These are phyloP conservation scores for Cyathus striatus DNA, from an alignment of 768 basidiomycete genomes.

Conservation along the genomic window DNA sequence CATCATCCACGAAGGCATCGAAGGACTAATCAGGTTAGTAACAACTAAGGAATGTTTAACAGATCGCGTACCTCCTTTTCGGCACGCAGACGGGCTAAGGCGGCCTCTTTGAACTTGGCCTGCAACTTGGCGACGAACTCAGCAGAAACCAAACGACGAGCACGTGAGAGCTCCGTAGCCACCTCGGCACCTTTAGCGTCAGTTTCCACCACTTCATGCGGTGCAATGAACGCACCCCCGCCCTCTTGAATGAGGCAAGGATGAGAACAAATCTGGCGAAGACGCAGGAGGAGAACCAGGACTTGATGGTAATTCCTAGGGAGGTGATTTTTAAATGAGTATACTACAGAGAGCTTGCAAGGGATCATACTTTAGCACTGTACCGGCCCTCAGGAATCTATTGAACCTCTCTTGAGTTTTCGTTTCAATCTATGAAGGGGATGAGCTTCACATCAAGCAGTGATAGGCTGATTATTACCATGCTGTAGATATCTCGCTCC, in stretches of 20 bases:
- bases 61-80: slow-evolving; percentile 45
- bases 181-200: slow-evolving; percentile 22
- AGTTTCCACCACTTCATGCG: slow-evolving; percentile 30
- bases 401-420: slow-evolving; percentile 60
- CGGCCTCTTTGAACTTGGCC: slow-evolving; percentile 34
- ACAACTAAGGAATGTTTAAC: too few relatives aligned
- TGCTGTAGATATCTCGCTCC: slow-evolving; percentile 60
- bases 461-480: slow-evolving; percentile 30
- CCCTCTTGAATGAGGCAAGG: slow-evolving; percentile 61
- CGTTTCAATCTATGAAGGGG: slow-evolving; percentile 40
- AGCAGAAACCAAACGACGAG: slow-evolving; percentile 32
- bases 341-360: not conserved
- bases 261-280: slow-evolving; percentile 68
- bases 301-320: slow-evolving; percentile 53
- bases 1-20: slow-evolving; percentile 42
- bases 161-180: slow-evolving; percentile 40
- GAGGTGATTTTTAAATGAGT: not conserved
- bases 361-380: slow-evolving; percentile 52
- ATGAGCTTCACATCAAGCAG: not conserved
- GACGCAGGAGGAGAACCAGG: slow-evolving; percentile 41
- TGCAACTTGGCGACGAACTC: slow-evolving; percentile 50
- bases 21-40: slow-evolving; percentile 37
- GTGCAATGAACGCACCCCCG: slow-evolving; percentile 36
- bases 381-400: slow-evolving; percentile 52
- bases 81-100: slow-evolving; percentile 37